Base-by-base conservation (phyloP, 495 filamentous ascomycete genomes). In the Trichodelitschia bisporula region DNA sequence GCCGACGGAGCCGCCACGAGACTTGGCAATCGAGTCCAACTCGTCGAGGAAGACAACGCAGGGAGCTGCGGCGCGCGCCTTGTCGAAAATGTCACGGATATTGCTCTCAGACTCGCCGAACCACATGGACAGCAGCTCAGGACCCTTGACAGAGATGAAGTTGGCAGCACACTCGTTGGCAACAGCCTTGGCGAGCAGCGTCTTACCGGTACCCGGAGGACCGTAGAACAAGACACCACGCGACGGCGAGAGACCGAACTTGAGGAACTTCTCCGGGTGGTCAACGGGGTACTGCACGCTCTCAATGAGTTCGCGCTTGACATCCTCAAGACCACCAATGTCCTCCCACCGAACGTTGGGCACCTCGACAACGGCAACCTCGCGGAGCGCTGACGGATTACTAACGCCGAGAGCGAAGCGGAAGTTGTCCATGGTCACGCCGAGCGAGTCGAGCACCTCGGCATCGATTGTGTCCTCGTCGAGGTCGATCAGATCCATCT, bases 31-130 rank as follows among this genome's bases (percentile, higher is more conserved):
- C 11, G 86, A 97, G 49, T 97, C 86, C 57, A 97, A 55, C 59
- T 97, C 86, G 41, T 97, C 86, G 38, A 97, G 65, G 76, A 97
- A 97, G 39, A 97, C 89, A 38, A 97, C 80, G 46, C 86, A 97
- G 59, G 86, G 86, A 47, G 86, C 86, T 37, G 86, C 89, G 38
- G 89, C 89, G 43, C 86, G 77, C 41, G 86, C 86, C 66, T 97
- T 97, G 69, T 97, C 86, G 59, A 97, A 97, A 45, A 97, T 97
- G 43, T 97, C 86, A 47, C 86, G 78, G 38, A 97, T 95, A 59
- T 97, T 97, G 72, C 79, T 91, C 55, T 97, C 86, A 12, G 89
- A 95, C 57, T 97, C 86, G 74, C 86, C 86, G 52, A 97, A 97
- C 86, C 86, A 97, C 86, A 97, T 97, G 47, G 79, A 91, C 35